Evolutionary conservation across 768 basidiomycete genomes (phyloP).

Genomic region (Tulasnella sp.): DNA sequence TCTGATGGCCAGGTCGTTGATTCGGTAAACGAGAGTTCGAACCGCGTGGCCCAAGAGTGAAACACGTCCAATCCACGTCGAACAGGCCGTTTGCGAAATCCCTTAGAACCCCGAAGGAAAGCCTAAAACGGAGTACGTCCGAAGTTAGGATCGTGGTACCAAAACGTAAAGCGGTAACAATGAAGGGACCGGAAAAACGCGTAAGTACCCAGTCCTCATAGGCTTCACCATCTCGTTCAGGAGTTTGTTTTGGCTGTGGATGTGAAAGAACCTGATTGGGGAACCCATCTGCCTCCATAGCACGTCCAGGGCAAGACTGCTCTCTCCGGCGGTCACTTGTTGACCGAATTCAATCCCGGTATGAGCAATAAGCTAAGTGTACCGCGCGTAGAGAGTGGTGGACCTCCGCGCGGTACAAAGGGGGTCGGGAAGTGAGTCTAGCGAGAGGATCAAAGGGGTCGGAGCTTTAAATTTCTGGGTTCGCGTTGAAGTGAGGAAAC

Average conservation of each 20-base stretch:
- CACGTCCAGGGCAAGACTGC: background rate
- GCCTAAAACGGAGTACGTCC: background rate
- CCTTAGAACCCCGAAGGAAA: no score
- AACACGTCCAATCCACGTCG: background rate
- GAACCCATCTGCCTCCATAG: background rate
- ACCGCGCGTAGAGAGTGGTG: background rate
- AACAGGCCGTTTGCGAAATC: background rate
- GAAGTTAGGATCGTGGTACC: background rate
- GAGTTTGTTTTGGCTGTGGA: background rate
- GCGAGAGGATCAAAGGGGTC: no score
- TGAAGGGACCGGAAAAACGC: background rate
- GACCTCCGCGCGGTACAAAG: background rate
- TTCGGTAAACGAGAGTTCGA: no score
- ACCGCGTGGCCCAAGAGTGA: no score
- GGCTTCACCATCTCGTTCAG: background rate
- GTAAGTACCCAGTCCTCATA: background rate
- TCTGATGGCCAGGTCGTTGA: no score
- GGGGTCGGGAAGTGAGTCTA: no score
- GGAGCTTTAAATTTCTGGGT: no score
- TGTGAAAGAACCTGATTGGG: background rate
- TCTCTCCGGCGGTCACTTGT: background rate
- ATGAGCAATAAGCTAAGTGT: no score
- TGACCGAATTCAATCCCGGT: no score
- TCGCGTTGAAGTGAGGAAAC: no score
- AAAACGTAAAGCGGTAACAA: background rate